Percentiles rank a stretch among this genome's conserved stretches.
These are phyloP conservation scores for Eucalyptus polybractea DNA, from an alignment of 345 rosid species.

Conservation along the genomic window DNA sequence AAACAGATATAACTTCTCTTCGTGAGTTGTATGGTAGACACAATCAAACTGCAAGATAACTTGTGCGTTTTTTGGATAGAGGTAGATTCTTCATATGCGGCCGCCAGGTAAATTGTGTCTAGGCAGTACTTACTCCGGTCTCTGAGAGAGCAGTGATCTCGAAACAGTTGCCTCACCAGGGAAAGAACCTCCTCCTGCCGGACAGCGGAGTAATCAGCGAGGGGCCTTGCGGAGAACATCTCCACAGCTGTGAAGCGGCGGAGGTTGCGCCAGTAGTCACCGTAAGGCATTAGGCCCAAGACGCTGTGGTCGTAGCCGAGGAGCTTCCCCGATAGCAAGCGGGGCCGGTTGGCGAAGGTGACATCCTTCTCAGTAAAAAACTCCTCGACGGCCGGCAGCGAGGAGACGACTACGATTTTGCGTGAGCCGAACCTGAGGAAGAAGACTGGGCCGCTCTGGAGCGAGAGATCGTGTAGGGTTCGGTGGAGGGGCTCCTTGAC, in stretches of 20 bases:
- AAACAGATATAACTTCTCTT: background rate
- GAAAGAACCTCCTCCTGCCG: background rate
- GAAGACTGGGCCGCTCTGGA: background rate
- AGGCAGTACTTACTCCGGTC: background rate
- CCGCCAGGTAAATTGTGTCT: background rate
- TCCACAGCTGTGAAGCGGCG: conserved; percentile 9
- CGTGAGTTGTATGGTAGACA: background rate
- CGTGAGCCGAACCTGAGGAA: background rate
- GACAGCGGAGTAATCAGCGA: background rate
- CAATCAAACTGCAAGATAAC: background rate
- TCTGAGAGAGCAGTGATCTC: background rate
- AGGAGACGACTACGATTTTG: background rate
- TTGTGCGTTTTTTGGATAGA: background rate
- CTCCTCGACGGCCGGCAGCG: background rate
- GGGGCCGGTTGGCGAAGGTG: conserved; percentile 5
- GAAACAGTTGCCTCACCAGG: background rate
- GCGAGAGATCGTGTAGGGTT: background rate
- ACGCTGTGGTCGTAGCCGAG: background rate
- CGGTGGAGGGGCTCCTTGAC: conserved; percentile 1
- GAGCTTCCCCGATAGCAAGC: background rate
- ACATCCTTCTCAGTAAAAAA: conserved; percentile 8
- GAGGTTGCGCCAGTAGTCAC: conserved; percentile 12
- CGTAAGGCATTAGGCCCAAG: background rate
- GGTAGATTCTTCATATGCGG: background rate
- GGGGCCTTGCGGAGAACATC: conserved; percentile 4